Percentiles rank a stretch among this genome's conserved stretches.
These are phyloP conservation scores for Sorghum bicolor DNA, from an alignment of 176 grass and related monocot species.

Conservation along the genomic window DNA sequence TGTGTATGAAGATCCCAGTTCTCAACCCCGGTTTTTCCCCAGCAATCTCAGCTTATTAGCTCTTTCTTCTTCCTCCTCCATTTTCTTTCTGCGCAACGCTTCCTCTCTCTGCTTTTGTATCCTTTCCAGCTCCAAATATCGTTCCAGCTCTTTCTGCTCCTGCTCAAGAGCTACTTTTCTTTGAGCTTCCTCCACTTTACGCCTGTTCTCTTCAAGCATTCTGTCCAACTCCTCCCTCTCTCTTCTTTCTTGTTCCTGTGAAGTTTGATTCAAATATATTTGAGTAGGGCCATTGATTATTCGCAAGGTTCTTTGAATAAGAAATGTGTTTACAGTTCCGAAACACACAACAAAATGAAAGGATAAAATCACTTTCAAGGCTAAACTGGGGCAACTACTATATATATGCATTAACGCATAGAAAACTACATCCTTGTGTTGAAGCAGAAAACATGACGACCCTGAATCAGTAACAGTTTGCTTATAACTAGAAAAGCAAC, in stretches of 20 bases:
- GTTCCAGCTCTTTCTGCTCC: conserved; percentile 82
- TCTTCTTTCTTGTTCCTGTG: conserved; percentile 80
- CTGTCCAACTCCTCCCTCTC: conserved; percentile 92
- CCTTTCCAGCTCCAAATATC: conserved; percentile 75
- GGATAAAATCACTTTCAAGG: not conserved
- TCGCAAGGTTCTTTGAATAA: not conserved
- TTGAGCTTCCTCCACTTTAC: conserved; percentile 88
- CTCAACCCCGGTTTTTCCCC: conserved; percentile 43
- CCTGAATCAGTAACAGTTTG: not conserved
- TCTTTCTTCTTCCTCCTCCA: conserved; percentile 82
- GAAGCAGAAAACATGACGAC: not conserved
- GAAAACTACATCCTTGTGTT: not conserved
- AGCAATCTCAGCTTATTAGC: conserved; percentile 65
- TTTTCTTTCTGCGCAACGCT: conserved; percentile 76
- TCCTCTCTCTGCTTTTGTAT: conserved; percentile 93
- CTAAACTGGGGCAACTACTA: not conserved
- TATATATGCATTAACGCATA: not conserved
- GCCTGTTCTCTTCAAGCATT: conserved; percentile 86
- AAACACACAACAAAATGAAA: not conserved
- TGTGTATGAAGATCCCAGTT: not conserved
- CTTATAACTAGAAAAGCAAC: not conserved
- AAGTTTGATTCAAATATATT: conserved; percentile 16
- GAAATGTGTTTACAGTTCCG: not conserved
- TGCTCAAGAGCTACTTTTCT: conserved; percentile 72
- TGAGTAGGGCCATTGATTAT: not conserved